These are phyloP conservation scores for Peronospora belbahrii DNA, from an alignment of 352 stramenopile species.

Conservation along the genomic window DNA sequence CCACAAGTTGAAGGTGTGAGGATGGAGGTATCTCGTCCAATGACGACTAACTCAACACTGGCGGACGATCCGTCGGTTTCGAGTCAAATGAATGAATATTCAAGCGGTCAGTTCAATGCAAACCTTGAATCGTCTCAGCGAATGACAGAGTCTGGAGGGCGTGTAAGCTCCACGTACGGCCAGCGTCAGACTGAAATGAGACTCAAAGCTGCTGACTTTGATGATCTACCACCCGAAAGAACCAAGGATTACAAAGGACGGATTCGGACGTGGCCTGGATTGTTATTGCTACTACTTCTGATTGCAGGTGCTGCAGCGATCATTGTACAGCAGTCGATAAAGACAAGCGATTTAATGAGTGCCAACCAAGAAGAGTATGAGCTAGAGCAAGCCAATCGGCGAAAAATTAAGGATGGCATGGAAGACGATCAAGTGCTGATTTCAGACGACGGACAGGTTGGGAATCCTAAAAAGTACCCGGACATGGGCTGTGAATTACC, in stretches of 20 bases:
- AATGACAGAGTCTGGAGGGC: conserved; percentile 21
- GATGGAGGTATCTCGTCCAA: conserved; percentile 17
- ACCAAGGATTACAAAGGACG: conserved; percentile 66
- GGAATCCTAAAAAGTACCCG: conserved; percentile 49
- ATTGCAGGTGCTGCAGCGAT: conserved; percentile 25
- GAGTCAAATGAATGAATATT: conserved; percentile 12
- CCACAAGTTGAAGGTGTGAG: too few relatives aligned
- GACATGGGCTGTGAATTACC: conserved; percentile 42
- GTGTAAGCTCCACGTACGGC: conserved; percentile 6
- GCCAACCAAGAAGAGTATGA: conserved; percentile 20
- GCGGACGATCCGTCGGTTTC: neutral
- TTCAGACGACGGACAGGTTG: conserved; percentile 41
- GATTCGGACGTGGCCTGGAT: conserved; percentile 47
- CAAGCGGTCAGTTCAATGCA: conserved; percentile 14
- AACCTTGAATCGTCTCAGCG: conserved; percentile 21
- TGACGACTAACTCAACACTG: neutral
- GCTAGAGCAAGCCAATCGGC: conserved; percentile 14
- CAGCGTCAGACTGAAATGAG: conserved; percentile 48
- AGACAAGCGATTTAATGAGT: conserved; percentile 22
- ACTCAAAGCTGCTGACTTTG: conserved; percentile 38
- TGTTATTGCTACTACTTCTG: conserved; percentile 42
- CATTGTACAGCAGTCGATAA: conserved; percentile 33
- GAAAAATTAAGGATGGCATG: conserved; percentile 39
- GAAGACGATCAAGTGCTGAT: conserved; percentile 31
- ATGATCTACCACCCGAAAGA: conserved; percentile 29